Conservation (phyloP, 106 monocot genomes). For the Narthecium ossifragum region DNA sequence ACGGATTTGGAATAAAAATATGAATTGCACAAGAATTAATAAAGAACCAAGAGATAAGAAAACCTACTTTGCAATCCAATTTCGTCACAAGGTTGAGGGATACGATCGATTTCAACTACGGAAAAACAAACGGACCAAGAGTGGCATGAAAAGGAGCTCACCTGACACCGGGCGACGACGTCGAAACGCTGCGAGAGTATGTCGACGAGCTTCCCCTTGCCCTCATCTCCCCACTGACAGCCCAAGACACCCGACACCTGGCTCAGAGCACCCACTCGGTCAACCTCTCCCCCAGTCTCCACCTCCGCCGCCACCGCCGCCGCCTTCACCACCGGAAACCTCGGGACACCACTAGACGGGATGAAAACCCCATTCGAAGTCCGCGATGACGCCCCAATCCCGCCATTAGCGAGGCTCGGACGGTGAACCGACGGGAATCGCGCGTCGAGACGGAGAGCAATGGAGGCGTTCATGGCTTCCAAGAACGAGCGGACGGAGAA, state of each 20-base stretch:
- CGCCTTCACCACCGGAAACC: slow-evolving; percentile 9
- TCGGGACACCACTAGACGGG: background rate
- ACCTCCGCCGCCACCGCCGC: slow-evolving; percentile 14
- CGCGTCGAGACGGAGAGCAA: background rate
- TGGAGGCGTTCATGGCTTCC: background rate
- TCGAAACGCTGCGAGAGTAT: slow-evolving; percentile 68
- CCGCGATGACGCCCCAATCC: background rate
- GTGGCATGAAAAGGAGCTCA: background rate
- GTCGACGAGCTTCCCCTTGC: slow-evolving; percentile 82
- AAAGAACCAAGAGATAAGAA: too few relatives aligned
- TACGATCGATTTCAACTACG: background rate
- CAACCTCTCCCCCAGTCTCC: slow-evolving; percentile 16
- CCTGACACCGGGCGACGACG: slow-evolving; percentile 79
- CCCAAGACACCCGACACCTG: slow-evolving; percentile 71
- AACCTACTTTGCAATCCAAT: too few relatives aligned
- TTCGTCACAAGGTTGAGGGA: background rate
- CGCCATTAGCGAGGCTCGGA: too few relatives aligned
- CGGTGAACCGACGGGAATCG: background rate
- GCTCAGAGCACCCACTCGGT: slow-evolving; percentile 48
- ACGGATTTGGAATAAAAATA: too few relatives aligned
- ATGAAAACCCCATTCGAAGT: background rate
- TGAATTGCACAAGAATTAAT: background rate
- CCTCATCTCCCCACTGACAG: slow-evolving; percentile 82
- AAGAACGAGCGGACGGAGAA: too few relatives aligned
- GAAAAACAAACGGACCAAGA: background rate